Evolutionary conservation across 805 yeast species (phyloP).

Genomic region (Metschnikowia kofuensis): DNA sequence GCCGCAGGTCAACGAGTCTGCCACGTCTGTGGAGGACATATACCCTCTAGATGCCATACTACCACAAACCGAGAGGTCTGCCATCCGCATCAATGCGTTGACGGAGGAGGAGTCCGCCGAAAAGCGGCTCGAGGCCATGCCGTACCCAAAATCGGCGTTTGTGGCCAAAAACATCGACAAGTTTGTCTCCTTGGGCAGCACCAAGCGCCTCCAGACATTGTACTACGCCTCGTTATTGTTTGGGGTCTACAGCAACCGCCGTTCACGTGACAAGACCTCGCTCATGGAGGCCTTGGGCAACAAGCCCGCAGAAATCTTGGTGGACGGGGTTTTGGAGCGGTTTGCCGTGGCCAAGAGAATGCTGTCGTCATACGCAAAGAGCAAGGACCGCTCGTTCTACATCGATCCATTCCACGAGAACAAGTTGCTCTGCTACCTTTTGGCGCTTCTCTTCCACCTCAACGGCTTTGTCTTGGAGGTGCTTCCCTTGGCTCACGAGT

Average conservation of each 20-base stretch:
- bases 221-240: conserved; percentile 76
- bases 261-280: conserved; percentile 55
- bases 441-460: conserved; percentile 70
- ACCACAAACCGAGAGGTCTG: conserved; percentile 50
- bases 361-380: conserved; percentile 54
- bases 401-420: conserved; percentile 90
- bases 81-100: conserved; percentile 60
- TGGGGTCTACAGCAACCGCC: conserved; percentile 75
- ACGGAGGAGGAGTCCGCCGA: conserved; percentile 49
- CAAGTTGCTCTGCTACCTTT: conserved; percentile 73
- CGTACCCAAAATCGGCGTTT: conserved; percentile 57
- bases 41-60: conserved; percentile 74
- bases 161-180: conserved; percentile 46
- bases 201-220: conserved; percentile 62
- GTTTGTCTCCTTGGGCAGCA: conserved; percentile 41
- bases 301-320: conserved; percentile 66
- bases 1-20: conserved; percentile 71
- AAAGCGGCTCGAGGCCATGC: conserved; percentile 56
- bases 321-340: conserved; percentile 68
- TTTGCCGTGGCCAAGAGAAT: conserved; percentile 59
- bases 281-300: conserved; percentile 57
- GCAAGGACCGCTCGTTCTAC: conserved; percentile 72
- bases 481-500: conserved; percentile 79
- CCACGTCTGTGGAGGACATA: conserved; percentile 79
- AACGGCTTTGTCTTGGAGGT: conserved; percentile 73